Evolutionary conservation across 306 rosid genomes (phyloP).

Genomic region (Pyrus bretschneideri): DNA sequence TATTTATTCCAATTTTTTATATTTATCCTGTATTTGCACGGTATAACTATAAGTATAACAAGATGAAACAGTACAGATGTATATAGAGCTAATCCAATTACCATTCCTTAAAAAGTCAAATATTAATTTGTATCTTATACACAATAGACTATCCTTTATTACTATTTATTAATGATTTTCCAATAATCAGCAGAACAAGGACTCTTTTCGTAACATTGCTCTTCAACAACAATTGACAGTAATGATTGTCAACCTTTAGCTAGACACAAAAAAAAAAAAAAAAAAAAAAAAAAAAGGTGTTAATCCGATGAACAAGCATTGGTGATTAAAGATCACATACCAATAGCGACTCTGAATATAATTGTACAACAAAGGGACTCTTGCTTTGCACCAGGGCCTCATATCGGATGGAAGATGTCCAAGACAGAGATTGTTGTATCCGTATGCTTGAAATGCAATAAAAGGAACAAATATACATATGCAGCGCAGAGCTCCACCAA

Average conservation of each 20-base stretch:
- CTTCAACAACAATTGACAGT: background rate
- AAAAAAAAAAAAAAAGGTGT: background rate
- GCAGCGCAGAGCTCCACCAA: constrained; percentile 56
- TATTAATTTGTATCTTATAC: too few relatives aligned
- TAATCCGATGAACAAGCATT: background rate
- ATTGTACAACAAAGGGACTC: constrained; percentile 71
- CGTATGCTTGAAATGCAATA: constrained; percentile 78
- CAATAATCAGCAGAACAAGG: too few relatives aligned
- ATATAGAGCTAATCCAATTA: too few relatives aligned
- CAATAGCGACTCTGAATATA: constrained; percentile 88
- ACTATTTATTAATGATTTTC: too few relatives aligned
- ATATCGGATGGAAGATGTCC: constrained; percentile 44
- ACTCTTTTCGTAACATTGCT: too few relatives aligned
- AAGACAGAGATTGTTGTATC: constrained; percentile 64
- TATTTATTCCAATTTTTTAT: background rate
- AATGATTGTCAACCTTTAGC: background rate
- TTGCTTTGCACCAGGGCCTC: constrained; percentile 95
- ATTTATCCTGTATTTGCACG: too few relatives aligned
- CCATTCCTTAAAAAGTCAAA: too few relatives aligned
- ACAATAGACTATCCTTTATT: too few relatives aligned
- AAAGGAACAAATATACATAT: constrained; percentile 66
- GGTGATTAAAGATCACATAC: constrained; percentile 37
- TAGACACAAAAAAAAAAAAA: background rate
- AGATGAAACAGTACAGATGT: too few relatives aligned
- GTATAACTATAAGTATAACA: too few relatives aligned